These are phyloP conservation scores for Globisporangium recalcitrans DNA, from an alignment of 352 stramenopile species.

Conservation along the genomic window DNA sequence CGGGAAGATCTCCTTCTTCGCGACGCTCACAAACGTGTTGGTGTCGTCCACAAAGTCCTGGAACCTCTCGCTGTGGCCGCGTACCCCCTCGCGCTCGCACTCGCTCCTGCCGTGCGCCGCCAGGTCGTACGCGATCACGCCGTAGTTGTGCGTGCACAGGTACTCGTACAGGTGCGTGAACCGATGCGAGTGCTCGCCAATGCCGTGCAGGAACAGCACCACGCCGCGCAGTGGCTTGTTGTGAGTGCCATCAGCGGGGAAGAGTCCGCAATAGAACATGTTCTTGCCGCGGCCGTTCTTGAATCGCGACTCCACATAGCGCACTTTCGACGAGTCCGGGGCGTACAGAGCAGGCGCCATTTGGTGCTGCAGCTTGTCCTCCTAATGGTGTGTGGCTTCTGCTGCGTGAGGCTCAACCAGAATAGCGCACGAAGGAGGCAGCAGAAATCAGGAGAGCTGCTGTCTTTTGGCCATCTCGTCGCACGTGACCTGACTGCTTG, in stretches of 20 bases:
- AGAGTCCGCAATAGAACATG: slow-evolving; percentile 54
- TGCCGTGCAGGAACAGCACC: slow-evolving; percentile 58
- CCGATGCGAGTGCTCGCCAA: slow-evolving; percentile 55
- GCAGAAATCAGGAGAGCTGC: background rate
- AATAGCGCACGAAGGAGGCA: background rate
- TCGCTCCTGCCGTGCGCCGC: slow-evolving; percentile 53
- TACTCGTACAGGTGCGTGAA: slow-evolving; percentile 57
- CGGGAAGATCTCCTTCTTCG: slow-evolving; percentile 32
- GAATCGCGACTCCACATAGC: slow-evolving; percentile 39
- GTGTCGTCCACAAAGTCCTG: slow-evolving; percentile 66
- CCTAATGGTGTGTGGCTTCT: too few relatives aligned
- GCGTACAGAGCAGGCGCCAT: slow-evolving; percentile 1
- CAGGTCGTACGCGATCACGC: slow-evolving; percentile 63
- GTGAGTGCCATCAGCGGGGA: slow-evolving; percentile 19
- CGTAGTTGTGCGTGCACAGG: slow-evolving; percentile 38
- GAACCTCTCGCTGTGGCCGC: slow-evolving; percentile 49
- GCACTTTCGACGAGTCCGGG: slow-evolving; percentile 11
- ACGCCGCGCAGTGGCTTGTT: slow-evolving; percentile 31
- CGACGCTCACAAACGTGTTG: slow-evolving; percentile 46
- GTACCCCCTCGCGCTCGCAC: slow-evolving; percentile 27
- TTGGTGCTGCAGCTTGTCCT: background rate
- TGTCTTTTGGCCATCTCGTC: background rate
- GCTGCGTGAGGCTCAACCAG: background rate
- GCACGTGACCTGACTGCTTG: slow-evolving; percentile 2
- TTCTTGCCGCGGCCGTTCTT: slow-evolving; percentile 38